Percentiles rank a stretch among this genome's conserved stretches.
phyloP scores from a whole-genome alignment of 148 eudicot genomes.

The Linanthus parryae region DNA sequence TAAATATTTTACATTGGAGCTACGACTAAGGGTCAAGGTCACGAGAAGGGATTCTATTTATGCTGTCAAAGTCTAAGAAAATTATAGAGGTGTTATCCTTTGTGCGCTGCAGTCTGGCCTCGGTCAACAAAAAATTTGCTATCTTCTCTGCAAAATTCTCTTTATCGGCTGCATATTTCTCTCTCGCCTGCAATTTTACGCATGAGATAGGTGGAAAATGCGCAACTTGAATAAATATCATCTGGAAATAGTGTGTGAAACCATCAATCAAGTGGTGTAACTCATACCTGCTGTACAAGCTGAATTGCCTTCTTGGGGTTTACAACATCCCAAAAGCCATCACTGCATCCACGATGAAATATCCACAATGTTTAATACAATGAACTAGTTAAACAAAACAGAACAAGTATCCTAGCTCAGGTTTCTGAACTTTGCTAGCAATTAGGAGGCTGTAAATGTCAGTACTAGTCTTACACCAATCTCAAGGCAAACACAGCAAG shows the following conservation, averaged over 20 bases:
- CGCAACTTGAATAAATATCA: background rate
- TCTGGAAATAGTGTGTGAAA: background rate
- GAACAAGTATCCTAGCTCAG: no score
- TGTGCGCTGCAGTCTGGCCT: slow-evolving; percentile 85
- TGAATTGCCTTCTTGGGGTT: slow-evolving; percentile 76
- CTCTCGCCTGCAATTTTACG: slow-evolving; percentile 82
- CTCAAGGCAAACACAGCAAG: no score
- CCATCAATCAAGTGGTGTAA: background rate
- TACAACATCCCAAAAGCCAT: slow-evolving; percentile 97
- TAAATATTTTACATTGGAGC: slow-evolving; percentile 6
- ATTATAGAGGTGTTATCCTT: slow-evolving; percentile 93
- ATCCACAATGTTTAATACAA: slow-evolving; percentile 1
- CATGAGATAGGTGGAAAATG: no score
- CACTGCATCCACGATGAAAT: slow-evolving; percentile 40
- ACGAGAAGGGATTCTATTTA: slow-evolving; percentile 37
- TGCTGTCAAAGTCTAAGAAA: slow-evolving; percentile 67
- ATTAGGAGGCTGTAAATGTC: no score
- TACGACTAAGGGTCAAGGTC: slow-evolving; percentile 41
- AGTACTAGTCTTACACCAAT: no score
- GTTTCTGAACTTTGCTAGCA: no score
- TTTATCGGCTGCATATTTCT: slow-evolving; percentile 30
- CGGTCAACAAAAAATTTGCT: slow-evolving; percentile 61
- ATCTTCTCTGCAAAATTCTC: slow-evolving; percentile 58
- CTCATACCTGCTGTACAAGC: slow-evolving; percentile 68
- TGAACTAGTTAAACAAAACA: no score